Percentiles rank a stretch among this genome's conserved stretches.
Conservation (phyloP, 2,329 filamentous ascomycete genomes). For the Graphium sp. region DNA sequence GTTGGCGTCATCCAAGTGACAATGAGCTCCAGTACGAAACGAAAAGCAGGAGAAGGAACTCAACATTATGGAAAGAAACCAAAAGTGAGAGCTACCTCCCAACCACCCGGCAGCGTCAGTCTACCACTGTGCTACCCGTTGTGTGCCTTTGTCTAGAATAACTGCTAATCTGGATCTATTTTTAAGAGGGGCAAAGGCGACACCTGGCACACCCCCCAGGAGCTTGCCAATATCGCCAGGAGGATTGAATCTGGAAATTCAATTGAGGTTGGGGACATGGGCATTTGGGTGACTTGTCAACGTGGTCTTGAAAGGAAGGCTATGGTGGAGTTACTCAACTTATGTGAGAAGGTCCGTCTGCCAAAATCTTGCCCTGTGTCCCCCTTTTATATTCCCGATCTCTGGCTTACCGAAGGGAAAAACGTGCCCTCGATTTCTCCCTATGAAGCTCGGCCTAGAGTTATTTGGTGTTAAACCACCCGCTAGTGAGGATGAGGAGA, state of each 20-base stretch:
- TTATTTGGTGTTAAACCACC: slow-evolving; percentile 33
- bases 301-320: slow-evolving; percentile 56
- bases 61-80: too few species aligned
- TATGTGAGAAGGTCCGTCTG: slow-evolving; percentile 47
- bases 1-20: too few species aligned
- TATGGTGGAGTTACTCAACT: slow-evolving; percentile 44
- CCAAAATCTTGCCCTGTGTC: not conserved
- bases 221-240: slow-evolving; percentile 29
- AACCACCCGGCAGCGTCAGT: too few species aligned
- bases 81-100: too few species aligned
- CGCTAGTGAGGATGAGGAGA: slow-evolving; percentile 13
- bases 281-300: slow-evolving; percentile 66
- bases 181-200: slow-evolving; percentile 31
- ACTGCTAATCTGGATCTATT: too few species aligned
- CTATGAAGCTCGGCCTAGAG: slow-evolving; percentile 43
- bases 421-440: not conserved
- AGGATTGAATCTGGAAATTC: slow-evolving; percentile 22
- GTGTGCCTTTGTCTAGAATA: not conserved
- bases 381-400: too few species aligned
- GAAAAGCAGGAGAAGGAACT: too few species aligned
- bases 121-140: too few species aligned
- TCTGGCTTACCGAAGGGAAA: too few species aligned
- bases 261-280: slow-evolving; percentile 51
- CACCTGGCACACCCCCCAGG: slow-evolving; percentile 45
- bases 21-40: too few species aligned